Evolutionary conservation across 495 filamentous ascomycete species (phyloP).

Genomic region (Penicillium roqueforti): DNA sequence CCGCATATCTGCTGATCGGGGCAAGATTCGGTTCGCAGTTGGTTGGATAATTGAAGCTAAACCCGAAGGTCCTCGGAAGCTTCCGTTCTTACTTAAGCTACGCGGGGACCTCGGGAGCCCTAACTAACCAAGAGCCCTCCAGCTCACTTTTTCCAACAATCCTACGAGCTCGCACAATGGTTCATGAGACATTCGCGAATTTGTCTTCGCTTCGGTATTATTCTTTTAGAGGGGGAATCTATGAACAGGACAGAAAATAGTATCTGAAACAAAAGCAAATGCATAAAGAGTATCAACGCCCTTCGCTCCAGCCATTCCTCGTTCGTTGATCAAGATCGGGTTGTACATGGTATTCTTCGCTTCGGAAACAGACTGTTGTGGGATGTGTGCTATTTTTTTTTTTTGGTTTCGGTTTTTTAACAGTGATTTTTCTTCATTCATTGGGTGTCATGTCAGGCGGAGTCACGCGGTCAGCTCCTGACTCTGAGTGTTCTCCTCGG

Average conservation of each 20-base stretch:
- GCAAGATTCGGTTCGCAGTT: background rate
- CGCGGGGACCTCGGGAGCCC: constrained; percentile 4
- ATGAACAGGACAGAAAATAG: constrained; percentile 22
- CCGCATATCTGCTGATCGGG: constrained; percentile 29
- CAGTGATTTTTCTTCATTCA: background rate
- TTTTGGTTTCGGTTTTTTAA: constrained; percentile 1
- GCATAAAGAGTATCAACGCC: constrained; percentile 34
- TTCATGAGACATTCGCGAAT: background rate
- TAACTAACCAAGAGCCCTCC: no score
- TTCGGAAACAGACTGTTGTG: constrained; percentile 8
- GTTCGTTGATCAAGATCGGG: constrained; percentile 23
- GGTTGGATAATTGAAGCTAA: constrained; percentile 5
- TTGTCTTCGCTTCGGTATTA: constrained; percentile 4
- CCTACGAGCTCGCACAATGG: background rate
- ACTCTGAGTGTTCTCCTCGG: constrained; percentile 28
- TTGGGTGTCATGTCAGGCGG: constrained; percentile 17
- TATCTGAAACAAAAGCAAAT: constrained; percentile 25
- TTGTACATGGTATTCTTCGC: constrained; percentile 34
- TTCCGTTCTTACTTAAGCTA: constrained; percentile 20
- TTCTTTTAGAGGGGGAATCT: constrained; percentile 24
- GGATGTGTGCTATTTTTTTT: background rate
- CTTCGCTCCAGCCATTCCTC: constrained; percentile 28
- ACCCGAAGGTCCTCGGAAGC: constrained; percentile 3
- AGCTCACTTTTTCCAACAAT: no score
- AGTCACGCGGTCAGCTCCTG: constrained; percentile 40